Percentiles rank a stretch among this genome's conserved stretches.
Evolutionary conservation across 2,329 filamentous ascomycete species (phyloP).

Genomic region (Cordyceps pruinosa): DNA sequence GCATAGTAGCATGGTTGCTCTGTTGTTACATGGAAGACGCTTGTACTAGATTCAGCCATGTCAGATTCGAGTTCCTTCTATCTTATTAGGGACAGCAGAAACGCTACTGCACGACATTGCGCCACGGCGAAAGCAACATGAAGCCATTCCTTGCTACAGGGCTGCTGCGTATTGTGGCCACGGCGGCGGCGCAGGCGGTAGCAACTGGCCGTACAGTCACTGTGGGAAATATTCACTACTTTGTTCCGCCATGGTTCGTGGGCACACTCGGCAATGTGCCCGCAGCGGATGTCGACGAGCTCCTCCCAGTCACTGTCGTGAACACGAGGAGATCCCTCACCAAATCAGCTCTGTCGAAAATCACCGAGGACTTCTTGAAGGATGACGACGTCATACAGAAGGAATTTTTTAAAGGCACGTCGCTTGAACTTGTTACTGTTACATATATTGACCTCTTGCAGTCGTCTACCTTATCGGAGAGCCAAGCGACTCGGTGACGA

Average conservation of each 20-base stretch:
- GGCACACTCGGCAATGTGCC: neutral
- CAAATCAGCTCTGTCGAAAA: neutral
- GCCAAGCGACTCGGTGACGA: neutral
- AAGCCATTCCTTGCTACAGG: neutral
- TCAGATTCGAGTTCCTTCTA: too few species aligned
- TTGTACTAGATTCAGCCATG: too few species aligned
- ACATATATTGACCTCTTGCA: neutral
- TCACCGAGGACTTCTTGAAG: neutral
- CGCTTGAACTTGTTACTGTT: neutral
- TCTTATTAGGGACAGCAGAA: neutral
- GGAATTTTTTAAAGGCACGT: slow-evolving; percentile 12
- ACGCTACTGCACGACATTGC: neutral
- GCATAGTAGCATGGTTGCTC: neutral
- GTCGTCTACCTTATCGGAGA: neutral
- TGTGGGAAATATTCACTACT: slow-evolving; percentile 12
- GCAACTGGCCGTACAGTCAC: slow-evolving; percentile 13
- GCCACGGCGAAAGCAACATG: neutral
- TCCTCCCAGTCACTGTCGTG: slow-evolving; percentile 3
- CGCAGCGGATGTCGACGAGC: neutral
- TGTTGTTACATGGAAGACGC: too few species aligned
- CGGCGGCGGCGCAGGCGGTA: neutral
- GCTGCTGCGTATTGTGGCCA: neutral
- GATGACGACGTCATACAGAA: slow-evolving; percentile 15
- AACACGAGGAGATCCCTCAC: neutral
- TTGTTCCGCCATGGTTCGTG: slow-evolving; percentile 13